Conservation (phyloP, 495 filamentous ascomycete species). For the Immersiella caudata region DNA sequence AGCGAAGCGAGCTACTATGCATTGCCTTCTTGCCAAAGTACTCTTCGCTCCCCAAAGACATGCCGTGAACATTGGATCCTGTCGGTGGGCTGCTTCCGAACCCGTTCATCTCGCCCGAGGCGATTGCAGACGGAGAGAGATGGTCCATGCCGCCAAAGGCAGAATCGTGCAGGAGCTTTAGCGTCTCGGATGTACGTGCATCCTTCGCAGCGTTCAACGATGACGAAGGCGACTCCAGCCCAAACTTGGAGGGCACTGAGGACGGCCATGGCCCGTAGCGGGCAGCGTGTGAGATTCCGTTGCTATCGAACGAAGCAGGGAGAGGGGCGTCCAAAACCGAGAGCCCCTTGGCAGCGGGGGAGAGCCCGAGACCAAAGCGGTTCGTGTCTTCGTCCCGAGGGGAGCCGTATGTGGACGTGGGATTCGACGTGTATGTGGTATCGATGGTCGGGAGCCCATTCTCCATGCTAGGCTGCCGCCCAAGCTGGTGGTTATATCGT, state of each 20-base stretch:
- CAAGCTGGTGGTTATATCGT: conserved; percentile 46
- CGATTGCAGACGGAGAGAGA: conserved; percentile 52
- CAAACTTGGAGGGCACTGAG: conserved; percentile 91
- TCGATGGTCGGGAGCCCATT: conserved; percentile 73
- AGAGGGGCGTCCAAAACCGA: conserved; percentile 92
- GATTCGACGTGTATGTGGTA: conserved; percentile 74
- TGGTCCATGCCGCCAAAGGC: conserved; percentile 69
- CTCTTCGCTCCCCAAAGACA: conserved; percentile 59
- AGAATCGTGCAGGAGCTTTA: conserved; percentile 80
- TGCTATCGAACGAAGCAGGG: conserved; percentile 94
- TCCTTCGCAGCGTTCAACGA: conserved; percentile 62
- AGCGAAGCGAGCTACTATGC: conserved; percentile 73
- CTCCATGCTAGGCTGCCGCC: conserved; percentile 52
- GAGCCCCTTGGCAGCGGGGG: conserved; percentile 69
- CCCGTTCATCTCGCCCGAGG: conserved; percentile 50
- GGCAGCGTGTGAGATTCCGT: conserved; percentile 89
- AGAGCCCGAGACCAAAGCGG: conserved; percentile 66
- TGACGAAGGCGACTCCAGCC: conserved; percentile 84
- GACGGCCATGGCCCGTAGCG: conserved; percentile 88
- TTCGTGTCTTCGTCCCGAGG: conserved; percentile 70
- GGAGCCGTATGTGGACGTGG: conserved; percentile 84
- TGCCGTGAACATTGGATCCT: conserved; percentile 40
- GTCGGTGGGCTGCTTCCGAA: conserved; percentile 66
- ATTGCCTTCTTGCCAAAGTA: conserved; percentile 72
- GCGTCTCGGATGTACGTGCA: conserved; percentile 67